Conservation (phyloP, 345 rosid species). For the Camelina laxa region DNA sequence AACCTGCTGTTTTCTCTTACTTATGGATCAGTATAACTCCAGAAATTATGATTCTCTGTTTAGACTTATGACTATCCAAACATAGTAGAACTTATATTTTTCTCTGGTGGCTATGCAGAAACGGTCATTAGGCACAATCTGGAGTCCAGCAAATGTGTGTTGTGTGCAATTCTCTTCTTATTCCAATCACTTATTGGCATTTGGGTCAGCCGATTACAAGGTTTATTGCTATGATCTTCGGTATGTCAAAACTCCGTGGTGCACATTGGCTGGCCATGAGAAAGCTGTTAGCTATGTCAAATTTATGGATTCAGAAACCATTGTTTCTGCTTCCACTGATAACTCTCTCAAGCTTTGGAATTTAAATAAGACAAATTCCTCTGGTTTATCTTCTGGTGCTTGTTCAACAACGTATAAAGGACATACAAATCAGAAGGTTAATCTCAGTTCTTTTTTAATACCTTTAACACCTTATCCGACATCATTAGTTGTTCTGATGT, state of each 20-base stretch:
- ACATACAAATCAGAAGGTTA: slow-evolving; percentile 88
- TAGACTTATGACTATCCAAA: background rate
- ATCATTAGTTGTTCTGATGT: slow-evolving; percentile 25
- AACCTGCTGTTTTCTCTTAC: background rate
- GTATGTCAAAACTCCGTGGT: slow-evolving; percentile 68
- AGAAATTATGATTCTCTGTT: slow-evolving; percentile 7
- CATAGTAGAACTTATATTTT: slow-evolving; percentile 19
- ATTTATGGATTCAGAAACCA: slow-evolving; percentile 76
- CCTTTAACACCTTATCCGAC: background rate
- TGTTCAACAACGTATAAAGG: slow-evolving; percentile 74
- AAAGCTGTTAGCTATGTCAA: slow-evolving; percentile 92
- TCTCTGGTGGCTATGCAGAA: slow-evolving; percentile 57
- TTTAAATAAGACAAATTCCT: slow-evolving; percentile 60
- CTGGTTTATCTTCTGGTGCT: slow-evolving; percentile 56
- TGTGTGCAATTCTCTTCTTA: slow-evolving; percentile 79
- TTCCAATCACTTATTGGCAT: slow-evolving; percentile 71
- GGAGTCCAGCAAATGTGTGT: slow-evolving; percentile 83
- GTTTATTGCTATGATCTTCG: slow-evolving; percentile 86
- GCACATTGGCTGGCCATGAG: slow-evolving; percentile 74
- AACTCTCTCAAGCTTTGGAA: slow-evolving; percentile 88
- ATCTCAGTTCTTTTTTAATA: slow-evolving; percentile 22
- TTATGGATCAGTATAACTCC: slow-evolving; percentile 15
- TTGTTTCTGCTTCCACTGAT: slow-evolving; percentile 95
- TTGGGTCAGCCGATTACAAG: slow-evolving; percentile 86
- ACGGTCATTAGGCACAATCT: slow-evolving; percentile 65